Conservation (phyloP, 2,329 filamentous ascomycete genomes). For the Aciculosporium take region DNA sequence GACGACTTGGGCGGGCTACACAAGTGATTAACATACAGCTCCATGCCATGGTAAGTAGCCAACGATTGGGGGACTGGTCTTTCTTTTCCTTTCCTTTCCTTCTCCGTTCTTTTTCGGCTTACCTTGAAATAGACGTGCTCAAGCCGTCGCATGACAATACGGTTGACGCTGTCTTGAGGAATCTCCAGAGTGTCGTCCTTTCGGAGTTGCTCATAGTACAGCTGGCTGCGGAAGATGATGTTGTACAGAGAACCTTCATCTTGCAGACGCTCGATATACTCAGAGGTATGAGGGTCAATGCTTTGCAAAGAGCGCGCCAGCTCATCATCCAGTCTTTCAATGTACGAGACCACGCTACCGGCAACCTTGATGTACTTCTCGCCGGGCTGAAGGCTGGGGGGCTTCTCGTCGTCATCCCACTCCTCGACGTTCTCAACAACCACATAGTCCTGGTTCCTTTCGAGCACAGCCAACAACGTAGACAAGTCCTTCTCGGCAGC, state of each 20-base stretch:
- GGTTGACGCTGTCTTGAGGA: constrained; percentile 78
- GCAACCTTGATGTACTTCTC: constrained; percentile 82
- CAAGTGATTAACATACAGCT: constrained; percentile 5
- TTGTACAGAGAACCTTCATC: constrained; percentile 88
- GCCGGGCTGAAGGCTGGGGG: constrained; percentile 55
- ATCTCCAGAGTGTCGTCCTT: constrained; percentile 57
- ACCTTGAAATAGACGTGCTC: constrained; percentile 99
- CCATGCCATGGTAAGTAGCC: background rate
- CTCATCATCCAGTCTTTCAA: constrained; percentile 93
- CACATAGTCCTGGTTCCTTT: constrained; percentile 64
- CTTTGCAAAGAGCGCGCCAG: constrained; percentile 92
- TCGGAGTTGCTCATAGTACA: constrained; percentile 76
- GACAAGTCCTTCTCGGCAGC: constrained; percentile 76
- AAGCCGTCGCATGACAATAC: constrained; percentile 80
- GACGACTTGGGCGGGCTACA: constrained; percentile 72
- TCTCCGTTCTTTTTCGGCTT: too few relatives aligned
- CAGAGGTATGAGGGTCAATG: constrained; percentile 95
- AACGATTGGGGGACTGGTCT: background rate
- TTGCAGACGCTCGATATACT: constrained; percentile 90
- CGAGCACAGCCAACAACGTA: constrained; percentile 62
- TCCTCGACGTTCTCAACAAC: constrained; percentile 89
- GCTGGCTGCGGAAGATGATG: constrained; percentile 72
- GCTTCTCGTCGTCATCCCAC: constrained; percentile 98
- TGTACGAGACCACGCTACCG: constrained; percentile 85
- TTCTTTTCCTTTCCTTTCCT: too few relatives aligned